Evolutionary conservation across 495 filamentous ascomycete genomes (phyloP).

Genomic region (Collariella sp.): DNA sequence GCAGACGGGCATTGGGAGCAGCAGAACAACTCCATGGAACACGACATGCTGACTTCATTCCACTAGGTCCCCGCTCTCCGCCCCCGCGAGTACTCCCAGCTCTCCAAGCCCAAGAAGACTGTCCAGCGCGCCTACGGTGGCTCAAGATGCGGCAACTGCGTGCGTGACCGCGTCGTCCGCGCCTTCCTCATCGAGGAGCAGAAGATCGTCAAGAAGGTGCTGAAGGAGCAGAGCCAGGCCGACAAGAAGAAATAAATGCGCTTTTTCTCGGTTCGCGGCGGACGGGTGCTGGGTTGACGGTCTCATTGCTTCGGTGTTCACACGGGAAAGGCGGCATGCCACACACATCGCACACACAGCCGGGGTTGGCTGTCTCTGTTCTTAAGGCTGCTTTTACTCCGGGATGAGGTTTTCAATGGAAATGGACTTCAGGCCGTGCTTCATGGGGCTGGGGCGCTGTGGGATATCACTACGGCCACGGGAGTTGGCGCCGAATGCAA

Average conservation of each 20-base stretch:
- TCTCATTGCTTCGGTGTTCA: slow-evolving; percentile 47
- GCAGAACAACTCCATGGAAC: not conserved
- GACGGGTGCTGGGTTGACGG: slow-evolving; percentile 28
- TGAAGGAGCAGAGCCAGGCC: slow-evolving; percentile 68
- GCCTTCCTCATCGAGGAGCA: slow-evolving; percentile 99
- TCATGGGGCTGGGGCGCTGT: slow-evolving; percentile 6
- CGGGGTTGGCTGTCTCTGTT: slow-evolving; percentile 34
- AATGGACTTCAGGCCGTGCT: slow-evolving; percentile 31
- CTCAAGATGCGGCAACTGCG: slow-evolving; percentile 95
- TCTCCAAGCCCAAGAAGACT: slow-evolving; percentile 97
- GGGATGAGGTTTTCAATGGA: slow-evolving; percentile 34
- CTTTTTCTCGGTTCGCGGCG: slow-evolving; percentile 19
- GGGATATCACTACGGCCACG: not conserved
- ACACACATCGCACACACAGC: slow-evolving; percentile 35
- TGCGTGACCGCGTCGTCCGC: slow-evolving; percentile 92
- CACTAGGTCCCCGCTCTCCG: slow-evolving; percentile 90
- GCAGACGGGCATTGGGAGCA: not conserved
- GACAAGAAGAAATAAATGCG: slow-evolving; percentile 64
- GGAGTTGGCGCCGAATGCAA: slow-evolving; percentile 13
- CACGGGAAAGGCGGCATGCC: slow-evolving; percentile 42
- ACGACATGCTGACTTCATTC: slow-evolving; percentile 12
- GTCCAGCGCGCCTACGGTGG: slow-evolving; percentile 97
- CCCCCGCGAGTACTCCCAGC: slow-evolving; percentile 89
- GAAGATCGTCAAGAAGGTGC: slow-evolving; percentile 99
- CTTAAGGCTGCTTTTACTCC: slow-evolving; percentile 41